These are phyloP conservation scores for Boletus coccyginus DNA, from an alignment of 768 basidiomycete genomes.

Conservation along the genomic window DNA sequence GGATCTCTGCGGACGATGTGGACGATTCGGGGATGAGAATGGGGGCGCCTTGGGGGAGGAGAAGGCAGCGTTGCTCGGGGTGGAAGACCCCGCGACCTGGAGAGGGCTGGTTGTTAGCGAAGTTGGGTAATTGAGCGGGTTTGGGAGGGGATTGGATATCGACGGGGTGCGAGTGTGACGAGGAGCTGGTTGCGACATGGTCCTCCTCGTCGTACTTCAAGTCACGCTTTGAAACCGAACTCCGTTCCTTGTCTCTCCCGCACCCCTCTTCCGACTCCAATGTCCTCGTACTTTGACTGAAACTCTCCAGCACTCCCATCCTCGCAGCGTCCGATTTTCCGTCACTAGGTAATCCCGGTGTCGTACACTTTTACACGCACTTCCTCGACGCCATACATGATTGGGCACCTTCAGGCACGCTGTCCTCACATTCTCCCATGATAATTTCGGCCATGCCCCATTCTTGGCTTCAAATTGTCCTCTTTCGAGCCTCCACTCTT, in stretches of 20 bases:
- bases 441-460: conserved; percentile 52
- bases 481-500: conserved; percentile 11
- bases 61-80: conserved; percentile 44
- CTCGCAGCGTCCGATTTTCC: not conserved
- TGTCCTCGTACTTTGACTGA: conserved; percentile 45
- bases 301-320: not conserved
- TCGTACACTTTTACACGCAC: conserved; percentile 63
- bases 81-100: conserved; percentile 57
- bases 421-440: conserved; percentile 59
- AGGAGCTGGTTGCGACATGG: conserved; percentile 50
- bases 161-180: conserved; percentile 50
- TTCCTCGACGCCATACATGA: conserved; percentile 56
- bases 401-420: conserved; percentile 33
- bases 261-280: conserved; percentile 4
- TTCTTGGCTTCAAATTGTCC: conserved; percentile 20
- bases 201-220: conserved; percentile 10
- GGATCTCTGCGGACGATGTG: conserved; percentile 65
- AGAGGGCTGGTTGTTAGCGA: conserved; percentile 49
- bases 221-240: conserved; percentile 3
- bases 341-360: conserved; percentile 50
- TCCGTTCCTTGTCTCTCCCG: conserved; percentile 7
- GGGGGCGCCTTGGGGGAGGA: conserved; percentile 40
- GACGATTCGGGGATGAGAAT: conserved; percentile 46
- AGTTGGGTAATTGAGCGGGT: conserved; percentile 33
- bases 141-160: conserved; percentile 36